A percentile compares a stretch with the other conserved stretches of the same genome.
phyloP scores from a whole-genome alignment of 495 filamentous ascomycete species.

The Letharia lupina region DNA sequence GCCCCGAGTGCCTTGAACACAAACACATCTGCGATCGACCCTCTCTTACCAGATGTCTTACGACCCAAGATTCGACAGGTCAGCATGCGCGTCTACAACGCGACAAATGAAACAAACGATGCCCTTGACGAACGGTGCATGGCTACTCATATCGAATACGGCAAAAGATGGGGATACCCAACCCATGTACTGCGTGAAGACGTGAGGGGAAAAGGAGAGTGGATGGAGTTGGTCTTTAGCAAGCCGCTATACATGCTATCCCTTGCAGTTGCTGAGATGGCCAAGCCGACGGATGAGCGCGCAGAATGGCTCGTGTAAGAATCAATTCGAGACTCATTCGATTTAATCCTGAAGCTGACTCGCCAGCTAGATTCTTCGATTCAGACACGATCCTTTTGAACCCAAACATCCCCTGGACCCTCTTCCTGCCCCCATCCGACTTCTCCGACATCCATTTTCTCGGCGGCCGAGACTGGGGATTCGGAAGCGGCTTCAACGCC shows the following conservation, averaged over 20 bases:
- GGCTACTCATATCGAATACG: neutral
- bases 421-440: constrained; percentile 37
- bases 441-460: constrained; percentile 15
- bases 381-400: constrained; percentile 29
- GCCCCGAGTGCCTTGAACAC: no score
- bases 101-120: neutral
- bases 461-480: constrained; percentile 22
- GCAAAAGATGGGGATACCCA: neutral
- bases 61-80: neutral
- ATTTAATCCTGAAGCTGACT: neutral
- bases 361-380: constrained; percentile 20
- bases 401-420: constrained; percentile 24
- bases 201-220: neutral
- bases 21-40: neutral
- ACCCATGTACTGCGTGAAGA: neutral
- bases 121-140: neutral
- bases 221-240: neutral
- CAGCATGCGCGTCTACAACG: neutral
- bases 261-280: neutral
- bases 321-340: neutral
- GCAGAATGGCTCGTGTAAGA: constrained; percentile 1
- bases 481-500: constrained; percentile 30
- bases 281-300: neutral
- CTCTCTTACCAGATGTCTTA: neutral
- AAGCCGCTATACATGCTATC: neutral